Base-by-base conservation (phyloP, 2,329 filamentous ascomycete species). In the Chaetomium globosum region DNA sequence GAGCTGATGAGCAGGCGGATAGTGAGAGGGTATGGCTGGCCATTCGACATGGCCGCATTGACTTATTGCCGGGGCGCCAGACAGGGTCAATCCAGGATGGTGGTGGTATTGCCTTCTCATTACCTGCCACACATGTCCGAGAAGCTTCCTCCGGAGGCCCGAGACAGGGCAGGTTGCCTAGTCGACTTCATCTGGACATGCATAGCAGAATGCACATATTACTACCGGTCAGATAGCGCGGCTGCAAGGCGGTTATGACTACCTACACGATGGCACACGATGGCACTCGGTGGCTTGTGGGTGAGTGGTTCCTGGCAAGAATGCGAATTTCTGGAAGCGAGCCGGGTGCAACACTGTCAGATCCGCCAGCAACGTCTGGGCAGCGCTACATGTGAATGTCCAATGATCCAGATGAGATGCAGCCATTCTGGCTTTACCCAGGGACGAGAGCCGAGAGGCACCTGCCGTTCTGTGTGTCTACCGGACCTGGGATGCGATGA, bases 61-160 rank as follows among this genome's bases (percentile, higher is more conserved):
- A 48, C 36, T 21, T 21, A 63, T 39, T 52, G 43, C 52, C 39
- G 52, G 51, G 36, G 28, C 46, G 10, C 16, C 49, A 30, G 21
- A 43, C 59, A 53, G 26, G 56, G 53, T 13, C 53, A 56, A 56
- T 56, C 53, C 19, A 56, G 55, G 36, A 9, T 4, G 23, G n/a
- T n/a, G 16, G 8, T 43, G 23, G 46, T 58, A 26, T 48, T n/a
- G 31, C 21, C 23, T 28, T 28, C 28, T 30, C 23, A 46, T 31
- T 30, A 10, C 21, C 4, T 13, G 21, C 43, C 21, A 39, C 65
- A 60, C 60, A 65, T 56, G 60, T 26, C 58, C 55, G 55, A 65
- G 54, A 55, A 63, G 46, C 16, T 61, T 61, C 62, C 65, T 67
- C 70, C 69, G 69, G 67, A 68, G 49, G 69, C 54, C 69, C 69